A percentile compares a stretch with the other conserved stretches of the same genome.
phyloP scores from a whole-genome alignment of 106 monocot genomes.

The Allium cepa region DNA sequence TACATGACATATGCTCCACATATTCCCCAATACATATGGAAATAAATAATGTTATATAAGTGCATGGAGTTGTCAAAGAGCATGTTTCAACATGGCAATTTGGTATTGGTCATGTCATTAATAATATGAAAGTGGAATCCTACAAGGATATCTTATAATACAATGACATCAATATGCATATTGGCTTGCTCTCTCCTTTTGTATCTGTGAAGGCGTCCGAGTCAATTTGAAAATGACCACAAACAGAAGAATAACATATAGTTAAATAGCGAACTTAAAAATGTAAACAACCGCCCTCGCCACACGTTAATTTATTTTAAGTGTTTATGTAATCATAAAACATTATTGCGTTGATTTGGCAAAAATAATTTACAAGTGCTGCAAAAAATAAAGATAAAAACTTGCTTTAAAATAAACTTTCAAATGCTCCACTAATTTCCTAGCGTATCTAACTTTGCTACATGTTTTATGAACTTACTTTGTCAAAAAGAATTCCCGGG shows the following conservation, averaged over 20 bases:
- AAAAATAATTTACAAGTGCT: too few species aligned
- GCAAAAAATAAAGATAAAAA: too few species aligned
- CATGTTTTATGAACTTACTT: too few species aligned
- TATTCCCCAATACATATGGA: not conserved
- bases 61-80: not conserved
- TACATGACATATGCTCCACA: not conserved
- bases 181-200: not conserved
- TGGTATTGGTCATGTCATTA: not conserved
- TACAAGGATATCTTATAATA: slow-evolving; percentile 3
- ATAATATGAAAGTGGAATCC: slow-evolving; percentile 1
- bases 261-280: not conserved
- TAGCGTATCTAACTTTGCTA: too few species aligned
- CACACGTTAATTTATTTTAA: too few species aligned
- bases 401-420: too few species aligned
- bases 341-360: too few species aligned
- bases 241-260: slow-evolving; percentile 2
- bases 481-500: too few species aligned
- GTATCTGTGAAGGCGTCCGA: not conserved
- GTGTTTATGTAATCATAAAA: too few species aligned
- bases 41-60: not conserved
- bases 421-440: too few species aligned
- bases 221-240: not conserved
- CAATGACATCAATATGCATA: not conserved
- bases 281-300: too few species aligned
- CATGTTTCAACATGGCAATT: not conserved